Evolutionary conservation across 352 stramenopile species (phyloP), one percentile per base, ranked within the genome.

Genomic region (Phytopythium helicoides): DNA sequence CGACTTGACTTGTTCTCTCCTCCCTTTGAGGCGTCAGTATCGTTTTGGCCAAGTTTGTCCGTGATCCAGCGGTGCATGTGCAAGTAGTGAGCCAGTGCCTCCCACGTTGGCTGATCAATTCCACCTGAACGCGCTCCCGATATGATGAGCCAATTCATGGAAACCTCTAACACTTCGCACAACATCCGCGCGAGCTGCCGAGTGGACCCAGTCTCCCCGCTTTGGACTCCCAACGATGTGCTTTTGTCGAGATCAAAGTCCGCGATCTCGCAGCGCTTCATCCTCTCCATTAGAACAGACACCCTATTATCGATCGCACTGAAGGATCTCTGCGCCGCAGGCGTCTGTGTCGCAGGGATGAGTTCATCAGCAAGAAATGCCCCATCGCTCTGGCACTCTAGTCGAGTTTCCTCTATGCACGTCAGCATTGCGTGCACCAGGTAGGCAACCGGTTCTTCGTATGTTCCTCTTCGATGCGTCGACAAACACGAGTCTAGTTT

Each of bases 211-310:
- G 65, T 68, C 16, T 70, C 37, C 10, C 58, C 47, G 4, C 55
- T 66, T 23, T 71, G 41, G 1, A 47, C 10, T 0, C 49, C 60
- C 23, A 83, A 81, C 9, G 66, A 66, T 10, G 71, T 52, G 37
- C 63, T 64, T 47, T 79, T 76, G 52, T 83, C 68, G 16, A 83
- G 66, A 18, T 83, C 73, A 40, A 81, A 81, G 51, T 83, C 67
- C 2, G 47, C 49, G 2, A 81, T 41, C 40, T 77, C 67, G 39
- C 73, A 76, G 6, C 67, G 61, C 47, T 76, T 77, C 54, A 83
- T 62, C 28, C 73, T 58, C 51, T 78, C 66, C 47, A 83, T 75
- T 16, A 83, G 38, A 18, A 69, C 41, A 6, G 52, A 50, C 8
- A 81, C 33, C 8, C 62, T 66, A n/a, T 42, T 23, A 4, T 73